phyloP scores from a whole-genome alignment of 306 rosid genomes.

The Cicer pinnatifidum region DNA sequence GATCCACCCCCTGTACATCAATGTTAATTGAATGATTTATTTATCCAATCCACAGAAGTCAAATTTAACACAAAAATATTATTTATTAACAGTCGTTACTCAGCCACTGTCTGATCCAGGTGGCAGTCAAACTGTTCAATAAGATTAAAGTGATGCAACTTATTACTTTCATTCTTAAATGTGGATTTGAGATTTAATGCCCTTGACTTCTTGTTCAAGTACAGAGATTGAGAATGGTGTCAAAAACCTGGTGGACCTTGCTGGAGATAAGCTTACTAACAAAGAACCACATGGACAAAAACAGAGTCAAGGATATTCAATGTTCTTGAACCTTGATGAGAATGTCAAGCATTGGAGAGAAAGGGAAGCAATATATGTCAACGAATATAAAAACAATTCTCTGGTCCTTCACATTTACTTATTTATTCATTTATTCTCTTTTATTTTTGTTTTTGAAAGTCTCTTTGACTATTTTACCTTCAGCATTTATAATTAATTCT shows the following conservation, averaged over 20 bases:
- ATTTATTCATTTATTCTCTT: conserved; percentile 16
- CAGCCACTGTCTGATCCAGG: conserved; percentile 34
- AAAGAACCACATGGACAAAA: background rate
- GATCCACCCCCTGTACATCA: conserved; percentile 84
- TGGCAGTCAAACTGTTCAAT: conserved; percentile 32
- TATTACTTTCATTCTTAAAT: conserved; percentile 25
- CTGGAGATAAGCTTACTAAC: conserved; percentile 37
- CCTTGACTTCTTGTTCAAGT: conserved; percentile 26
- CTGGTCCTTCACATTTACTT: conserved; percentile 22
- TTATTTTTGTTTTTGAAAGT: background rate
- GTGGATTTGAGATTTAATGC: conserved; percentile 35
- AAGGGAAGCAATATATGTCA: conserved; percentile 23
- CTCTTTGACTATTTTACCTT: conserved; percentile 19
- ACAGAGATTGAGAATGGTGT: conserved; percentile 38
- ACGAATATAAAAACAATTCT: conserved; percentile 9
- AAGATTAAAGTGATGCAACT: conserved; percentile 28
- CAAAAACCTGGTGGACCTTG: conserved; percentile 21
- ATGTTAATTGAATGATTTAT: conserved; percentile 37
- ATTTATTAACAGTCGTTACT: conserved; percentile 31
- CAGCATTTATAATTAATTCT: conserved; percentile 18
- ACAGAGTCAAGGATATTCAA: background rate
- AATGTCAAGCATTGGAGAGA: conserved; percentile 40
- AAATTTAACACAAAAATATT: conserved; percentile 39
- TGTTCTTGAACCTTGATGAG: conserved; percentile 28
- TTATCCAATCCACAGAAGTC: conserved; percentile 33